Evolutionary conservation across 2,329 filamentous ascomycete species (phyloP), one percentile per base, ranked within the genome.

Genomic region (Trichophyton mentagrophytes): DNA sequence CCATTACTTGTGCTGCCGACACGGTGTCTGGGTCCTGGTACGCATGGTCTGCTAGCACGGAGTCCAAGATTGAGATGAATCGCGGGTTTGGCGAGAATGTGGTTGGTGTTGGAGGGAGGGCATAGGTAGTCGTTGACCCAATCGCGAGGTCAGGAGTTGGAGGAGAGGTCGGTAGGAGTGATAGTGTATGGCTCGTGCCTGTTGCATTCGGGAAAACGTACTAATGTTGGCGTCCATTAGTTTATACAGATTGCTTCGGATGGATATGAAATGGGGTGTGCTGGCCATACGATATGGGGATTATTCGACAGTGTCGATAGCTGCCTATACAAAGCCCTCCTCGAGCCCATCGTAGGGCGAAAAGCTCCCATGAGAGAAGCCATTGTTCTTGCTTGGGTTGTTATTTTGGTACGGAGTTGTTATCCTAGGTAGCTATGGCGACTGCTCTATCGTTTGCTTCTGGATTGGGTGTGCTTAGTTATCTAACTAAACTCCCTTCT

Each of bases 1-100:
- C 79, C 74, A 83, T 85, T 59, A 82, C 80, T 44, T 80, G 76
- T 2, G 83, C 83, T 70, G 85, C 81, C 2, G 79, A 79, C 63
- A 80, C 74, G 9, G 84, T 78, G 20, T 78, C 76, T 0, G 82
- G 81, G 63, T 86, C 83, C 58, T 78, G 68, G 20, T 76, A 73
- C 0, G 82, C 83, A 67, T 84, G 71, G 40, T 79, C 71, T 30
- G 76, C 71, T 60, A 85, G 73, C 5, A 84, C 79, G 2, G 78
- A 77, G 65, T 84, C 80, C 0, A 86, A 71, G 58, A 83, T 79
- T 9, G 73, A 67, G 20, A 84, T 71, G 69, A 86, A 85, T 2
- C 74, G 70, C 0, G 75, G 77, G 67, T 85, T 86, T 65, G 82
- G 78, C 33, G 70, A 76, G 64, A 85, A 78, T 30, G 78, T 80